Evolutionary conservation across 495 filamentous ascomycete genomes (phyloP).

Genomic region (Darksidea phi): DNA sequence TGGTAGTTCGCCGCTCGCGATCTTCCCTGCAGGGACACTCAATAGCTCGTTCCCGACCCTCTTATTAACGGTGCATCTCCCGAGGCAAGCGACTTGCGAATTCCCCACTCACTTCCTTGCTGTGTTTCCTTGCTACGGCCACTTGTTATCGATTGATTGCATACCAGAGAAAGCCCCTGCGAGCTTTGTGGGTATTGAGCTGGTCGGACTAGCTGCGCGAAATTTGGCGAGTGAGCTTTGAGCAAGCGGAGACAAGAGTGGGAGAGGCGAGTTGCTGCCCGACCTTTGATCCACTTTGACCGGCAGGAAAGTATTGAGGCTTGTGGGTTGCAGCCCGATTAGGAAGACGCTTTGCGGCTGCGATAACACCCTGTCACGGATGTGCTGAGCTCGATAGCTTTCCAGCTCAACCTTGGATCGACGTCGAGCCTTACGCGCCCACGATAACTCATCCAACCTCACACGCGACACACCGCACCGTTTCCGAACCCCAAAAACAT

Average conservation of each 20-base stretch:
- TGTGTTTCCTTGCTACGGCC: too few species aligned
- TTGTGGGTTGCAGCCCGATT: too few species aligned
- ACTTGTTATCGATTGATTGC: too few species aligned
- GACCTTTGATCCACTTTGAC: neutral
- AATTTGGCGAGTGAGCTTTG: neutral
- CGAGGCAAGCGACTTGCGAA: neutral
- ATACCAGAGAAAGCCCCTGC: too few species aligned
- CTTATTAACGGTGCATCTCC: neutral
- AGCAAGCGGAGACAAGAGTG: neutral
- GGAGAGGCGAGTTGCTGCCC: neutral
- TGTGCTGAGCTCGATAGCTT: neutral
- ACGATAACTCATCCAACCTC: too few species aligned
- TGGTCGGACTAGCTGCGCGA: too few species aligned
- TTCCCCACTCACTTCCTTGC: too few species aligned
- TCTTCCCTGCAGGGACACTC: slow-evolving; percentile 3
- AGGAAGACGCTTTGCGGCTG: neutral
- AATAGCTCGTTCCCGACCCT: neutral
- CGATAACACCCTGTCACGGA: neutral
- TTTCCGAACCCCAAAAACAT: slow-evolving; percentile 3
- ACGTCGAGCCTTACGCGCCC: too few species aligned
- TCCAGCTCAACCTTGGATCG: too few species aligned
- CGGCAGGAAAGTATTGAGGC: neutral
- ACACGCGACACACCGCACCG: neutral
- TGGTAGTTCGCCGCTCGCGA: neutral
- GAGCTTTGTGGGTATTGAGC: neutral